phyloP scores from a whole-genome alignment of 352 stramenopile genomes.

The Vaucheria bursata region DNA sequence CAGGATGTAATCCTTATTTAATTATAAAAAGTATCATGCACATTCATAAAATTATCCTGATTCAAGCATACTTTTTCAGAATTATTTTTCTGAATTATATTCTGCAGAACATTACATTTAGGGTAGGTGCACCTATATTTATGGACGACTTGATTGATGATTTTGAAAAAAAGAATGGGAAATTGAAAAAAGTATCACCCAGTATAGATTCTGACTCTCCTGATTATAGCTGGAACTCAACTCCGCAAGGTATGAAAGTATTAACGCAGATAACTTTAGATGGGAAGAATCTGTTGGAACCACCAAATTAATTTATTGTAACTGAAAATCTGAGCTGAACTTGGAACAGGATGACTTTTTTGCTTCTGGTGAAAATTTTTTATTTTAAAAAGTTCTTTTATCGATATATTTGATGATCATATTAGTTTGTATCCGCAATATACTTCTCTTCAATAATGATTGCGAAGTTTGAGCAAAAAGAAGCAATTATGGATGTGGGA shows the following conservation, averaged over 20 bases:
- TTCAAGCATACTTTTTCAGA: too few relatives aligned
- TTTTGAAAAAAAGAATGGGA: slow-evolving; percentile 30
- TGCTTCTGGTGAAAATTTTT: background rate
- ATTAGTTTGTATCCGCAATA: too few relatives aligned
- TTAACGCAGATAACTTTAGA: background rate
- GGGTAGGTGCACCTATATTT: slow-evolving; percentile 28
- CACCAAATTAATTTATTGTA: background rate
- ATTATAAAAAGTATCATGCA: background rate
- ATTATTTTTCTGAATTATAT: background rate
- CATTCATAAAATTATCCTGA: background rate
- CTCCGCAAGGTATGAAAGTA: background rate
- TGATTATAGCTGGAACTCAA: slow-evolving; percentile 1
- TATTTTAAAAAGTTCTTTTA: too few relatives aligned
- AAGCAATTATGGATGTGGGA: too few relatives aligned
- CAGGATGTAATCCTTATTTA: background rate
- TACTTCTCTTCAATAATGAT: too few relatives aligned
- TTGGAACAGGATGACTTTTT: background rate
- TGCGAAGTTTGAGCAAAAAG: too few relatives aligned
- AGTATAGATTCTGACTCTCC: slow-evolving; percentile 2
- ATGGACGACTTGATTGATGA: slow-evolving; percentile 39
- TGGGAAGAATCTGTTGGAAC: too few relatives aligned
- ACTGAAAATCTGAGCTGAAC: too few relatives aligned
- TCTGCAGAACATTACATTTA: slow-evolving; percentile 25
- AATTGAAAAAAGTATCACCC: slow-evolving; percentile 26
- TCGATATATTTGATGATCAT: background rate